Percentiles rank a stretch among this genome's conserved stretches.
Evolutionary conservation across 805 yeast genomes (phyloP).

Genomic region (Pichia thaimueangensis): DNA sequence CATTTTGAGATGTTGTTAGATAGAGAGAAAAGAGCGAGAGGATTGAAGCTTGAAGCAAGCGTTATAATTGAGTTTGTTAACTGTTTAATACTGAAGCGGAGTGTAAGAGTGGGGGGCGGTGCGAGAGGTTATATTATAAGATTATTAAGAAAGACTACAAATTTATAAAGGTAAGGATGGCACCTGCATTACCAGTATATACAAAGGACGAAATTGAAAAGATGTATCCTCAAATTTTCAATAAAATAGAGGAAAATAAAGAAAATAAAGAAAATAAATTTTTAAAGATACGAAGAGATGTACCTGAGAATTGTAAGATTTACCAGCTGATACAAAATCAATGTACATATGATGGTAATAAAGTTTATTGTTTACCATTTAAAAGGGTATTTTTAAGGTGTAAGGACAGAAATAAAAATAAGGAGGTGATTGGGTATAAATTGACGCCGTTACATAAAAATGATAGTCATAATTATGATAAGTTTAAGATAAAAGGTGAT

Average conservation of each 20-base stretch:
- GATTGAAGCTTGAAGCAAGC: no score
- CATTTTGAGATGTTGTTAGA: no score
- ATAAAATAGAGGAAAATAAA: not conserved
- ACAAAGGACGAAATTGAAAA: conserved; percentile 31
- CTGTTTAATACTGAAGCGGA: no score
- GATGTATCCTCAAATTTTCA: conserved; percentile 18
- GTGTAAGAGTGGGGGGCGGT: no score
- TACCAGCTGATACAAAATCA: conserved; percentile 40
- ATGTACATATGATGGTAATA: conserved; percentile 39
- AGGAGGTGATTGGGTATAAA: conserved; percentile 26
- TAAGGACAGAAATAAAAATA: conserved; percentile 19
- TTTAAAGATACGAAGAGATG: conserved; percentile 3
- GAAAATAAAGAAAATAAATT: not conserved
- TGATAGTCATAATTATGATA: conserved; percentile 4
- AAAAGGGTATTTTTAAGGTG: conserved; percentile 42
- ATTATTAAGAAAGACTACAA: no score
- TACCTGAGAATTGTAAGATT: conserved; percentile 23
- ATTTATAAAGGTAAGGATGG: conserved; percentile 35
- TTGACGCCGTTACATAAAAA: conserved; percentile 21
- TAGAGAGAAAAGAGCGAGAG: no score
- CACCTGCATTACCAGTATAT: conserved; percentile 45
- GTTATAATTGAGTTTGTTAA: no score
- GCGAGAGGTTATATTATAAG: no score
- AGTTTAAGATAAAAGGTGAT: conserved; percentile 1
- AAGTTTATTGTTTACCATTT: conserved; percentile 42